Conservation (phyloP, 148 eudicot genomes). For the Beta vulgaris region DNA sequence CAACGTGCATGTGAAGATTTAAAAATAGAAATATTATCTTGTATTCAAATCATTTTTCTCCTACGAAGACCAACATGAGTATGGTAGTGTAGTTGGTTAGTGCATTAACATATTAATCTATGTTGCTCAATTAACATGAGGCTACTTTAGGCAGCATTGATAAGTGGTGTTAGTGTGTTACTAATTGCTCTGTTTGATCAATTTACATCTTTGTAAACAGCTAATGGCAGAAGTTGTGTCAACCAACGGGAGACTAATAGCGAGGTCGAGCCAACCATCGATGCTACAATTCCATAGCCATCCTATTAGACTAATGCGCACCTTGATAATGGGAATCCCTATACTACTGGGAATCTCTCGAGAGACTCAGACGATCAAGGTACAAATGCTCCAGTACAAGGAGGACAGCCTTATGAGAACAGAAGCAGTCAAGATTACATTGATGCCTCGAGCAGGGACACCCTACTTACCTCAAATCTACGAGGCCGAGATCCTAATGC, state of each 20-base stretch:
- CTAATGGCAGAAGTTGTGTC: slow-evolving; percentile 58
- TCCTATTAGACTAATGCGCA: slow-evolving; percentile 49
- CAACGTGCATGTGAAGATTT: no score
- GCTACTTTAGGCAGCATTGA: no score
- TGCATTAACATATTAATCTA: no score
- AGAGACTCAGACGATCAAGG: slow-evolving; percentile 54
- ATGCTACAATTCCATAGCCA: slow-evolving; percentile 66
- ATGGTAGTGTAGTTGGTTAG: no score
- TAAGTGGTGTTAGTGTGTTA: no score
- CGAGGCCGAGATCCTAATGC: slow-evolving; percentile 53
- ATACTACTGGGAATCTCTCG: slow-evolving; percentile 54
- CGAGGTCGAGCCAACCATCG: slow-evolving; percentile 62
- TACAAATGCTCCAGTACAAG: slow-evolving; percentile 49
- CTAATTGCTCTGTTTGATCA: neutral
- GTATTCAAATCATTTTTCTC: no score
- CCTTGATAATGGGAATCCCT: slow-evolving; percentile 54
- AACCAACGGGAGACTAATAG: slow-evolving; percentile 34
- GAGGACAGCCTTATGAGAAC: slow-evolving; percentile 44
- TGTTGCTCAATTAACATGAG: no score
- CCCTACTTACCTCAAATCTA: slow-evolving; percentile 57
- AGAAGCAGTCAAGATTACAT: slow-evolving; percentile 36
- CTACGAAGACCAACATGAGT: no score
- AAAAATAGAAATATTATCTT: no score
- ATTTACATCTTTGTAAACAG: slow-evolving; percentile 32
- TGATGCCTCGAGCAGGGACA: slow-evolving; percentile 60